A percentile compares a stretch with the other conserved stretches of the same genome.
Conservation (phyloP, 495 filamentous ascomycete genomes). For the Penicillium samsonianum region DNA sequence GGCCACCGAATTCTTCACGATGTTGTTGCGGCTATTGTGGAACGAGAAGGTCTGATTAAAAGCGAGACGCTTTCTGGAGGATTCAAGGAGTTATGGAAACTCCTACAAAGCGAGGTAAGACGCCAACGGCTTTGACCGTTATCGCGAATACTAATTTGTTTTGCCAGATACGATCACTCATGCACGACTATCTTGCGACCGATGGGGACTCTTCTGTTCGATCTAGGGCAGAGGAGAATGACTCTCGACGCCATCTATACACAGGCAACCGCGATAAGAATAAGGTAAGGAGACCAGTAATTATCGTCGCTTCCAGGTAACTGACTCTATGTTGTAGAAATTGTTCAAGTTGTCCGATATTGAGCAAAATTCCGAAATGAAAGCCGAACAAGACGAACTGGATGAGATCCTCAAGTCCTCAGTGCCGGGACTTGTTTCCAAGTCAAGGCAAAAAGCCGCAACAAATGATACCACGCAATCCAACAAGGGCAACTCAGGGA, state of each 20-base stretch:
- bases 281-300: slow-evolving; percentile 44
- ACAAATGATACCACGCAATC: slow-evolving; percentile 40
- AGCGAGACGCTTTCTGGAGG: slow-evolving; percentile 64
- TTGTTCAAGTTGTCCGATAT: slow-evolving; percentile 89
- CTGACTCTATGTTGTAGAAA: slow-evolving; percentile 42
- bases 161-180: slow-evolving; percentile 72
- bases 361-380: slow-evolving; percentile 71
- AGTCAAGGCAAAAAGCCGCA: slow-evolving; percentile 54
- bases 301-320: slow-evolving; percentile 23
- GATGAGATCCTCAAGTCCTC: slow-evolving; percentile 87
- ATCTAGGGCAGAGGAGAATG: slow-evolving; percentile 46
- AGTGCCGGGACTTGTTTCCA: slow-evolving; percentile 88
- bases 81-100: slow-evolving; percentile 93
- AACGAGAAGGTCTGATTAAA: slow-evolving; percentile 66
- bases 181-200: slow-evolving; percentile 97
- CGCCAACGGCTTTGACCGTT: neutral
- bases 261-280: slow-evolving; percentile 66
- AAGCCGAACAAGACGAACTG: slow-evolving; percentile 83
- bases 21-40: slow-evolving; percentile 76
- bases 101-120: slow-evolving; percentile 73
- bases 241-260: slow-evolving; percentile 57
- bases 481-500: slow-evolving; percentile 56
- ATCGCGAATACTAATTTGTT: neutral
- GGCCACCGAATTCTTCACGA: slow-evolving; percentile 94
- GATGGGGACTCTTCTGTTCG: slow-evolving; percentile 68